Evolutionary conservation across 495 filamentous ascomycete genomes (phyloP), one percentile per base, ranked within the genome.

Genomic region (Neurospora sp.): DNA sequence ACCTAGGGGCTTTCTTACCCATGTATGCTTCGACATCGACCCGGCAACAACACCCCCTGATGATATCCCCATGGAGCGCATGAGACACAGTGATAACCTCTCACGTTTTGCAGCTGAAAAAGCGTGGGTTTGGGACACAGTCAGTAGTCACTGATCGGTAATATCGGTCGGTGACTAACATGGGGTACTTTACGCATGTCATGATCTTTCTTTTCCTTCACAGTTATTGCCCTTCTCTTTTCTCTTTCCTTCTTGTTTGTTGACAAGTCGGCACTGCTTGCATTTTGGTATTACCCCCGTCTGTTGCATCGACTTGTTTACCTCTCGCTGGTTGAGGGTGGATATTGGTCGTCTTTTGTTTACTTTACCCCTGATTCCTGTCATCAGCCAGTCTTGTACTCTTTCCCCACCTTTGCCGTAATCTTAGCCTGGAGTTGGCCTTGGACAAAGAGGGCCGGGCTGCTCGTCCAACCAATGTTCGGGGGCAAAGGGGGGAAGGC

Each of bases 1-100:
- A 20, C 44, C 78, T 0, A 70, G 77, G 12, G 79, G 79, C 2
- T 75, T 81, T 35, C 65, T 81, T 53, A 72, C 80, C 44, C 69
- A 77, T 1, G 73, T 81, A 9, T 74, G 72, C 41, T 27, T 71
- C 12, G 79, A 81, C 44, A n/a, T 44, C 18, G 42, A 44, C 42
- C 18, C 42, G 8, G 42, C 42, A 44, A 44, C 42, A 9, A 44
- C 42, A n/a, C 42, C 42, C 18, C 42, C 16, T 44, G 42, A 44
- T 18, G 8, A 44, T 7, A 7, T n/a, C 7, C 2, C 42, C 16
- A n/a, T 44, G 16, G 5, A 44, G 18, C 42, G 16, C 18, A n/a
- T 1, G 42, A n/a, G 16, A n/a, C 42, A 44, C 42, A 44, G 16
- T 44, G 16, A n/a, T 18, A n/a, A 18, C 7, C 8, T 44, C 14